Evolutionary conservation across 306 rosid genomes (phyloP).

Genomic region (Cicer bijugum): DNA sequence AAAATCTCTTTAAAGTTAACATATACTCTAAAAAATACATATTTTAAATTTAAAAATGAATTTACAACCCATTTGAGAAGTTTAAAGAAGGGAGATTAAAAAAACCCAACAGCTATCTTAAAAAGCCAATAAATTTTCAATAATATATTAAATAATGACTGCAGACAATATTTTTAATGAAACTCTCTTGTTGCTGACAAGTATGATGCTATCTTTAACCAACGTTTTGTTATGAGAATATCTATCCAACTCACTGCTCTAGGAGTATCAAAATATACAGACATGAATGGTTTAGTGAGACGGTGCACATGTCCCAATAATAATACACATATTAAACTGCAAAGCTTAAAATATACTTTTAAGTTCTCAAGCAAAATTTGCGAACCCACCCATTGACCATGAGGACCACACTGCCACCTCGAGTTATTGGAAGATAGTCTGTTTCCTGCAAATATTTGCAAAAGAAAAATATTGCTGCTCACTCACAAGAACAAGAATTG

Average conservation of each 20-base stretch:
- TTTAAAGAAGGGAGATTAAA: conserved; percentile 15
- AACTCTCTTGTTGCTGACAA: conserved; percentile 21
- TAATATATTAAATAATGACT: neutral
- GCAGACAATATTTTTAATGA: conserved; percentile 7
- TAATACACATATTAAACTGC: conserved; percentile 18
- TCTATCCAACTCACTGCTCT: conserved; percentile 25
- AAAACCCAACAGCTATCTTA: conserved; percentile 5
- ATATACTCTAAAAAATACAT: neutral
- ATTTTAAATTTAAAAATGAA: conserved; percentile 4
- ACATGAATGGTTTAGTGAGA: neutral
- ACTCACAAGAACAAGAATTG: conserved; percentile 32
- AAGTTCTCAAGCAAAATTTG: conserved; percentile 29
- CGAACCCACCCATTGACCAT: conserved; percentile 85
- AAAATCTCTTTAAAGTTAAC: neutral
- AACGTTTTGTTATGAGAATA: conserved; percentile 24
- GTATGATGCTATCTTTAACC: conserved; percentile 3
- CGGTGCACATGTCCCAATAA: conserved; percentile 15
- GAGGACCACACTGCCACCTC: conserved; percentile 88
- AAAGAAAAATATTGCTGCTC: conserved; percentile 29
- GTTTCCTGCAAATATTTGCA: conserved; percentile 65
- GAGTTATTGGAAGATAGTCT: conserved; percentile 87
- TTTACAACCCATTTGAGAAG: conserved; percentile 1
- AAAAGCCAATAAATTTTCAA: conserved; percentile 29
- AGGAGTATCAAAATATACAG: neutral
- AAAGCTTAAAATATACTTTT: neutral